Conservation (phyloP, 83 land plant species). For the Isoetes engelmannii region DNA sequence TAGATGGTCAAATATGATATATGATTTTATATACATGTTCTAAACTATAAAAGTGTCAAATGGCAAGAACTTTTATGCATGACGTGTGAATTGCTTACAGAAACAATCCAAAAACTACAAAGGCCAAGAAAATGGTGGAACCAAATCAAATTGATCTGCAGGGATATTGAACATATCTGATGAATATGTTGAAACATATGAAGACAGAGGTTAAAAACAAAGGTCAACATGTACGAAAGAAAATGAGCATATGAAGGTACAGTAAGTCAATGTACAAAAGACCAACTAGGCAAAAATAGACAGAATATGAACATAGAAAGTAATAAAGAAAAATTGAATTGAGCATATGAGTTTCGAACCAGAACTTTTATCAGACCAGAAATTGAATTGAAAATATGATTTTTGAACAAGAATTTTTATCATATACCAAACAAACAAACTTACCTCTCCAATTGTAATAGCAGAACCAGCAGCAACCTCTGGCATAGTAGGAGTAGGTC, state of each 20-base stretch:
- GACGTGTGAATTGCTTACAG: neutral
- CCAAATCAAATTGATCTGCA: no score
- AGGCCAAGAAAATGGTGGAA: neutral
- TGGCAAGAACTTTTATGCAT: no score
- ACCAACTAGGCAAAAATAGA: neutral
- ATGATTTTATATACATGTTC: neutral
- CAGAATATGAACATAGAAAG: neutral
- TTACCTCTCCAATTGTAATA: constrained; percentile 49
- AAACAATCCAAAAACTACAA: neutral
- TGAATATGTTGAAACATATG: no score
- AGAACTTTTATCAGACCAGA: neutral
- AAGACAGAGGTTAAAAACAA: no score
- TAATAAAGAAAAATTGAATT: neutral
- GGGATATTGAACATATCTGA: no score
- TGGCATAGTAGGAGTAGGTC: constrained; percentile 21
- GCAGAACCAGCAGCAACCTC: constrained; percentile 19
- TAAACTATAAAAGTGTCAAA: neutral
- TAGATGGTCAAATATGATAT: neutral
- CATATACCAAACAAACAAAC: neutral
- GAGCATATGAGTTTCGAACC: neutral
- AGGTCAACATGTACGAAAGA: no score
- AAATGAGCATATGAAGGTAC: no score
- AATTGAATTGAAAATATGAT: neutral
- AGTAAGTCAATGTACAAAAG: no score
- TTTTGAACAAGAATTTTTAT: no score